Evolutionary conservation across 805 yeast species (phyloP).

Genomic region (Yamadazyma sp.): DNA sequence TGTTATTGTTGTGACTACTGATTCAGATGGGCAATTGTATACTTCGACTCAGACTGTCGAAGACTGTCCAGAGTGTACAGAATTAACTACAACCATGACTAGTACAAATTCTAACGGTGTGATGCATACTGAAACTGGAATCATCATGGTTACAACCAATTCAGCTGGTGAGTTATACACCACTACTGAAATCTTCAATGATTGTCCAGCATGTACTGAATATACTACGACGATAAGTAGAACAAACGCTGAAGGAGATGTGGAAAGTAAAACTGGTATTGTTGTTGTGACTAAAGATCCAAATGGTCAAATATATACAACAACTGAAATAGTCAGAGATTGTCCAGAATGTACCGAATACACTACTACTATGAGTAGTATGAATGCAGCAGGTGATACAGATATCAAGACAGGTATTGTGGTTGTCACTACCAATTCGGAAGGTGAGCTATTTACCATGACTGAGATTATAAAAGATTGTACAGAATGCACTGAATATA

Average conservation of each 20-base stretch:
- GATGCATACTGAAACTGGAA: constrained; percentile 9
- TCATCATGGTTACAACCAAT: constrained; percentile 17
- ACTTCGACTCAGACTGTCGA: no score
- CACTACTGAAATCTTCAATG: constrained; percentile 6
- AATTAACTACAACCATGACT: constrained; percentile 8
- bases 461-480: constrained; percentile 5
- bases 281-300: constrained; percentile 13
- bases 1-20: constrained; percentile 13
- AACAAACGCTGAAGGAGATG: constrained; percentile 12
- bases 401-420: constrained; percentile 12
- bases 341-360: constrained; percentile 9
- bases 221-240: constrained; percentile 15
- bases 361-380: constrained; percentile 10
- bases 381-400: constrained; percentile 7
- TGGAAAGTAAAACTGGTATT: constrained; percentile 12
- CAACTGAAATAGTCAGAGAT: constrained; percentile 9
- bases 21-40: constrained; percentile 7
- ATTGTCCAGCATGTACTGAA: constrained; percentile 4
- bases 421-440: constrained; percentile 18
- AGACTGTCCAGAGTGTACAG: constrained; percentile 7
- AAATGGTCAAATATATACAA: constrained; percentile 9
- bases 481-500: constrained; percentile 10
- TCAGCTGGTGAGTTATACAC: constrained; percentile 13
- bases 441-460: constrained; percentile 12
- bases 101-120: constrained; percentile 7